Base-by-base conservation (phyloP, 257 asterid genomes). In the Forsythia suspensa region DNA sequence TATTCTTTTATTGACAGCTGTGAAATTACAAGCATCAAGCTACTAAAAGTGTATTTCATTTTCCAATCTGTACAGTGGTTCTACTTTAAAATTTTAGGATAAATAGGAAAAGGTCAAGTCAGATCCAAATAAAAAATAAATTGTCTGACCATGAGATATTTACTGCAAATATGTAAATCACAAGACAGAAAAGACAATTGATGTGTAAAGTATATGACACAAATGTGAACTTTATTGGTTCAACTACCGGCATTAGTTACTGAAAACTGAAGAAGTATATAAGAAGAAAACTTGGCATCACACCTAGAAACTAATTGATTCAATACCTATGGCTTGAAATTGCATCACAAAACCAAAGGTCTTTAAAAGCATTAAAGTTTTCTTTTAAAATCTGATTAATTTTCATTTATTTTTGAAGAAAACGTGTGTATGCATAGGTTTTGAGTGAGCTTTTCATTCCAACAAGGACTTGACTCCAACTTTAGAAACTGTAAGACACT, bases 1-100 rank as follows among this genome's bases (percentile, higher is more conserved):
- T 71, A 34, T 57, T 8, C 36, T 68, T 67, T 68, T 8, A 44
- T 42, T 70, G 41, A 8, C 38, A 43, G 79, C 57, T 63, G 59
- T 0, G 15, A 74, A 18, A 2, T 65, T 69, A 37, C 75, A 3
- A 39, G 39, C 37, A 61, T 72, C 24, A 61, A 41, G 63, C 39
- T 16, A 59, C 18, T 4, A 38, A 71, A 12, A 8, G 4, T 29
- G 57, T 55, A 20, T 51, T 18, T 72, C 7, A 10, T 51, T 4
- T 55, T 48, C 6, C 6, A 57, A 9, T 39, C 37, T 4, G n/a
- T 59, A 11, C 8, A 2, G 51, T 72, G 39, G 18, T 77, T 61
- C 66, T 20, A 18, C 75, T 8, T 29, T 76, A 72, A 74, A 59
- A 40, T 48, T 73, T 73, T 16, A 39, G 40, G 48, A 67, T 73